These are phyloP conservation scores for Blastomyces gilchristii DNA, from an alignment of 2,329 filamentous ascomycete species.

Conservation along the genomic window DNA sequence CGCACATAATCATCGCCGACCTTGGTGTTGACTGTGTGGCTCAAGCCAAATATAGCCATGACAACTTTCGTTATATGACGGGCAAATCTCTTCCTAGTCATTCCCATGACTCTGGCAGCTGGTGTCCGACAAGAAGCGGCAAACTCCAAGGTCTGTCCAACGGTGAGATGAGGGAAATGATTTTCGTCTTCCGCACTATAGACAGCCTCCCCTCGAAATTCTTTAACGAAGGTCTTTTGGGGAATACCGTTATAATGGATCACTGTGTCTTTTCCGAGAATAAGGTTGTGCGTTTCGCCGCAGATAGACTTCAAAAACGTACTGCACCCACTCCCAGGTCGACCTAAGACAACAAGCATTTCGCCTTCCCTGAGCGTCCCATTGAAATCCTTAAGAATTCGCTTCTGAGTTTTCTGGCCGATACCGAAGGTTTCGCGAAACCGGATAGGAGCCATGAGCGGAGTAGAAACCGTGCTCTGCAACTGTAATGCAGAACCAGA, in stretches of 20 bases:
- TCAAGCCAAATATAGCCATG: constrained; percentile 34
- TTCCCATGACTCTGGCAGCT: constrained; percentile 29
- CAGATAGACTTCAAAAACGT: constrained; percentile 76
- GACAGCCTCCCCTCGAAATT: constrained; percentile 33
- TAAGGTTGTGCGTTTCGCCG: constrained; percentile 71
- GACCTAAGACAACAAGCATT: constrained; percentile 32
- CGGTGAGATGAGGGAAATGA: constrained; percentile 49
- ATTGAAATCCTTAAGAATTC: constrained; percentile 46
- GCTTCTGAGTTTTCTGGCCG: constrained; percentile 41
- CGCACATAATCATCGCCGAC: constrained; percentile 48
- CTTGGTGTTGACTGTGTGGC: constrained; percentile 39
- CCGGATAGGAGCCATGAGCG: constrained; percentile 49
- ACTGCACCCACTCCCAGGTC: constrained; percentile 49
- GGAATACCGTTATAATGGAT: constrained; percentile 65
- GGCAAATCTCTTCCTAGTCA: constrained; percentile 36
- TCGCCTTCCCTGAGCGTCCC: constrained; percentile 44
- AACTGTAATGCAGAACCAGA: constrained; percentile 57
- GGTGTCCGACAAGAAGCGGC: constrained; percentile 46
- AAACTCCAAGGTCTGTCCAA: constrained; percentile 48
- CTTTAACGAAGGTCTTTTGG: constrained; percentile 62
- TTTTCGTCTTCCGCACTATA: constrained; percentile 36
- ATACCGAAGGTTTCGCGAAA: constrained; percentile 44
- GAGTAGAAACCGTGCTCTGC: constrained; percentile 55
- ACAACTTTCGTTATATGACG: constrained; percentile 31
- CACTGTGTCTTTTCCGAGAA: constrained; percentile 56